Base-by-base conservation (phyloP, 1,139 yeast genomes). In the Kodamaea sp. region DNA sequence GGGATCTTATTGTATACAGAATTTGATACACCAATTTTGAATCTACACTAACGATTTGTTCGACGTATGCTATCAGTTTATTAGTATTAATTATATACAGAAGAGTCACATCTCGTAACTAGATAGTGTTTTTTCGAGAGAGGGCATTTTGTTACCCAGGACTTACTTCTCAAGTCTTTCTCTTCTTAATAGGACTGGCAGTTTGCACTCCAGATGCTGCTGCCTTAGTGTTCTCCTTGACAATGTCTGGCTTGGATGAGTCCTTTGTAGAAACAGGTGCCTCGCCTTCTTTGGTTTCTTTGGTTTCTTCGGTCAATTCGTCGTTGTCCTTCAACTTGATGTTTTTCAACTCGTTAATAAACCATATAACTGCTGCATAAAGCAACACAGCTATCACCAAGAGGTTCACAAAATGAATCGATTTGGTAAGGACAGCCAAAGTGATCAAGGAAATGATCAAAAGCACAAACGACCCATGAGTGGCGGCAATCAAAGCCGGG, bases 331-430 rank as follows among this genome's bases (percentile, higher is more conserved):
- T 69, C 45, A 68, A 50, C 57, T 81, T 76, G 33, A 70, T 77
- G 34, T 58, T 59, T 28, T 78, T 73, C 41, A 89, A 61, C 58
- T 92, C 97, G 12, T 58, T 57, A 15, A 92, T 76, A 54, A 92
- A 92, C 98, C 98, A 92, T 5, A 89, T 76, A 36, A 90, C 83
- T 0, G 88, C 71, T 0, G 70, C 83, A 83, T 96, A 92, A 19
- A 92, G 70, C 18, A 80, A 64, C 5, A 75, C 42, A 0, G 97
- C 83, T 36, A 92, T 78, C 12, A 81, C 70, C 31, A 86, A 66
- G 43, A 92, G 66, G 43, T 85, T 82, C 38, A 85, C 63, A 56
- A 89, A 86, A 59, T 92, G 98, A 42, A 85, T 75, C 29, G 86
- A 83, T 29, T 73, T 54, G 5, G 92, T 83, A 38, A 83, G 66